Evolutionary conservation across 139 green algal genomes (phyloP), one percentile per base, ranked within the genome.

Genomic region (Volvox africanus): DNA sequence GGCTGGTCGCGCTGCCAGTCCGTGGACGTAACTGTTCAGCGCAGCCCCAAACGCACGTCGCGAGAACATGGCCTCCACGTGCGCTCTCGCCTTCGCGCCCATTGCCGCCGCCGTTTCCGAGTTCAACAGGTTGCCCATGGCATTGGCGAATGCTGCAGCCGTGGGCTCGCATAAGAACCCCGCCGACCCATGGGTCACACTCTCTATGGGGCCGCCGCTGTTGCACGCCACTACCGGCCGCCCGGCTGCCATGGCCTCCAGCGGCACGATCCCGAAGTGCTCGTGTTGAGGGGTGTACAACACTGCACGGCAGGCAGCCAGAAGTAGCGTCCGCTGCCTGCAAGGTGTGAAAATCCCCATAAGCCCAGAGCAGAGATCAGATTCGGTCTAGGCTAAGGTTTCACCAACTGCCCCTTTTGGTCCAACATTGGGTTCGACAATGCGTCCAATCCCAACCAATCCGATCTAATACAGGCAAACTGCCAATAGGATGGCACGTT

Each of bases 251-350:
- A 99, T 99, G 26, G 98, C 98, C 90, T 99, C 98, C 61, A 99
- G 87, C 11, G 98, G 98, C 76, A 99, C 98, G 85, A 99, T 99
- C 68, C 98, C 98, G 95, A 99, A 99, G 95, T 99, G 98, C 93
- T 99, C 98, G 77, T 97, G 88, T 88, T 96, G 86, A 0, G 97
- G 97, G 0, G 98, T 99, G 95, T 99, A 99, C 33, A 99, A 61
- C 50, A 99, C 96, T 28, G 93, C 95, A 28, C 82, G 61, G 82
- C 91, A 90, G 86, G 86, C n/a, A 13, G 86, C 73, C 71, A 90
- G 69, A 44, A 90, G 73, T 55, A 90, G 86, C 30, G 73, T 62
- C 35, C 86, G 86, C 50, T 90, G 86, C 86, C 86, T 90, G 86
- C 44, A 55, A 55, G 9, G 44, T 55, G 44, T 55, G 44, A 55